Conservation (phyloP, 1,139 yeast genomes). For the Candida sanyaensis region DNA sequence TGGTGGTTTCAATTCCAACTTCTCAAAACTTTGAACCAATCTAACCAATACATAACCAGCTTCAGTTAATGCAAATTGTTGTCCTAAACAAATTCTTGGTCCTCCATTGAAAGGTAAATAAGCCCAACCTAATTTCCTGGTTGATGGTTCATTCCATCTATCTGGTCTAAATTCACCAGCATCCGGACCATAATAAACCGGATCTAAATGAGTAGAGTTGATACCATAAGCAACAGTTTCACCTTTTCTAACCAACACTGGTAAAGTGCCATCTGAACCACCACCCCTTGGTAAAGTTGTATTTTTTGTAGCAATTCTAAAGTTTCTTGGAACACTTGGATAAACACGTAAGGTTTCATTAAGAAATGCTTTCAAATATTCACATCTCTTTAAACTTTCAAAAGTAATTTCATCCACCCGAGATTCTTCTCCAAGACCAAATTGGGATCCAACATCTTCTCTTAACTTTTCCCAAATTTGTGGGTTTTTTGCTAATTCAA, state of each 20-base stretch:
- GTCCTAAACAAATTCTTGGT: conserved; percentile 45
- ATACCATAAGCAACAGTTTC: conserved; percentile 32
- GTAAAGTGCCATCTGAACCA: conserved; percentile 44
- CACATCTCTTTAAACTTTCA: conserved; percentile 47
- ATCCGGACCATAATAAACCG: conserved; percentile 45
- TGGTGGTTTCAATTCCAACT: background rate
- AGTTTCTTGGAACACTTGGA: conserved; percentile 54
- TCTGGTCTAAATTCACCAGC: conserved; percentile 47
- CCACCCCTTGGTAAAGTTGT: conserved; percentile 57
- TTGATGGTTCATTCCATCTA: conserved; percentile 38
- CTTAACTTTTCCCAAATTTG: conserved; percentile 35
- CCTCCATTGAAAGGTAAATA: conserved; percentile 47
- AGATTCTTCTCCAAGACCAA: conserved; percentile 19
- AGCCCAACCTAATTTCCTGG: conserved; percentile 35
- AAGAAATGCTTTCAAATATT: conserved; percentile 46
- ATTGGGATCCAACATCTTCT: conserved; percentile 29
- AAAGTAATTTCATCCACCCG: conserved; percentile 20
- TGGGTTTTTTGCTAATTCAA: conserved; percentile 45
- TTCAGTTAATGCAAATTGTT: conserved; percentile 47
- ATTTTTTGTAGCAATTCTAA: conserved; percentile 41
- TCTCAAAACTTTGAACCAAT: conserved; percentile 23
- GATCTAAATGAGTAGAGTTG: conserved; percentile 41
- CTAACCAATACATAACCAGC: conserved; percentile 32
- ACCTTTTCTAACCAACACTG: conserved; percentile 45
- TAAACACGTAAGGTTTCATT: conserved; percentile 52